Base-by-base conservation (phyloP, 805 yeast species). In the Candida palmyrensis region DNA sequence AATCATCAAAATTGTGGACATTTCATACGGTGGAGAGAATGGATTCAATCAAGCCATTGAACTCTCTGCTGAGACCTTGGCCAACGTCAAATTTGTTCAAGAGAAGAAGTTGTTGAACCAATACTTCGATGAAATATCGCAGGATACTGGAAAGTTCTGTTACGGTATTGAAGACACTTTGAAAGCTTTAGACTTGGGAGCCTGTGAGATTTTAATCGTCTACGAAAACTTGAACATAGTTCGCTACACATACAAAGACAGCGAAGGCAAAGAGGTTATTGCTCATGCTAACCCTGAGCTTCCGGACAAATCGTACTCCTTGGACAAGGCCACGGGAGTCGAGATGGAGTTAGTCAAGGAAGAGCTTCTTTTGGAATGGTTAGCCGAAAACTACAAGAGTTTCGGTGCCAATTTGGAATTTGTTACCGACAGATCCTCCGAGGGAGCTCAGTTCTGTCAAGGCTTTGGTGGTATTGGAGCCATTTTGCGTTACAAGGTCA, bases 401-500 rank as follows among this genome's bases (percentile, higher is more conserved):
- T 92, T 76, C 52, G 99, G 99, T 75, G 96, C 98, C 33, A 77
- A 82, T 40, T 74, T 92, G 51, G 99, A 92, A 69, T 92, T 92
- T 50, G 96, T 92, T 47, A 85, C 97, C 32, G 97, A 92, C 68
- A 80, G 87, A 66, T 84, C 96, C 15, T 82, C 95, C 27, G 99
- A 92, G 66, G 99, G 99, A 72, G 95, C 97, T 29, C 99, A 92
- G 70, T 92, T 92, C 63, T 94, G 83, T 39, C 82, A 79, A 50
- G 99, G 99, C 39, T 92, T 92, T 56, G 99, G 99, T 82, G 99
- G 98, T 68, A 77, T 92, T 46, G 99, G 99, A 61, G 97, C 96
- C 38, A 59, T 92, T 49, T 71, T 92, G 59, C 87, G 99, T 69
- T 92, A 92, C 67, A 88, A 88, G 66, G 92, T 92, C 49, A 92